Base-by-base conservation (phyloP, 306 rosid genomes). In the Sicyos baderoa region DNA sequence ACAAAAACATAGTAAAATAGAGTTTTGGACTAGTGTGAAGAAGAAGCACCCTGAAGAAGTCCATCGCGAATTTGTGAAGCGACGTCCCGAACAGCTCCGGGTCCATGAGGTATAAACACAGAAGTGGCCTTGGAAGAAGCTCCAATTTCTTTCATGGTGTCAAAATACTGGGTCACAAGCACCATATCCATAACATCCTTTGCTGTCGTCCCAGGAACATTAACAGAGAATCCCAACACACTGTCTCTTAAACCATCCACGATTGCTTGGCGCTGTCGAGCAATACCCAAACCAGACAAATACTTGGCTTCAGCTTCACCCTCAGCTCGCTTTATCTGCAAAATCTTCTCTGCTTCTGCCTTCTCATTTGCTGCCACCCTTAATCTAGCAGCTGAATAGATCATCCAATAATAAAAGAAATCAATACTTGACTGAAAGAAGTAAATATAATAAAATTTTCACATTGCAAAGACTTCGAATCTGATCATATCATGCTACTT, bases 131-230 rank as follows among this genome's bases (percentile, higher is more conserved):
- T 92, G 6, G 96, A 87, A 70, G 91, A 25, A 50, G 98, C 96
- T 0, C 98, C 98, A 44, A 92, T 92, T 63, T 92, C 98, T 81
- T 89, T 92, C 98, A 89, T 87, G 52, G 98, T 92, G 76, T 92
- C 98, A 59, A 92, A 92, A 73, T 92, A 92, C 76, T 92, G 98
- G 21, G 96, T 89, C 75, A 92, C 93, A 53, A 92, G 91, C 56
- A 92, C 96, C 98, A 92, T 92, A 83, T 92, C 98, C 96, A 92
- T 87, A 72, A 92, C 96, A 80, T 92, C 95, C 84, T 86, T 92
- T 1, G 96, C 83, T 1, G 89, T 83, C 1, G 96, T 92, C 65
- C 98, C 98, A 0, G 96, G 98, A 64, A 92, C 98, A 79, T 92
- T 92, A 19, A 79, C 84, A 27, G 96, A 78, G 82, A 92, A 92